Conservation (phyloP, 2,329 filamentous ascomycete species). For the Cladorrhinum sp. region DNA sequence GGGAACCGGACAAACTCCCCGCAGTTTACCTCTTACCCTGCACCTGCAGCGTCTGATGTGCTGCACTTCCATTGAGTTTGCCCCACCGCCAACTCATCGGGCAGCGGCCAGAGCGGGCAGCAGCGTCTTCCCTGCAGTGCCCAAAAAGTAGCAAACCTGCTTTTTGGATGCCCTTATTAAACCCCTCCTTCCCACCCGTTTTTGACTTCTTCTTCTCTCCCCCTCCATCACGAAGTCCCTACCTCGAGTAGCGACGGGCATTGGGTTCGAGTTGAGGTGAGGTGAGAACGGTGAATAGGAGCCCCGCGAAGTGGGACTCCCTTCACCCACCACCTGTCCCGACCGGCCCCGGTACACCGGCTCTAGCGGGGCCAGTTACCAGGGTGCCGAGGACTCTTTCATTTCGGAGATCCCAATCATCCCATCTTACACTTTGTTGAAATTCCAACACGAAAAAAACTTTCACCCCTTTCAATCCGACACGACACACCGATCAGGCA, state of each 20-base stretch:
- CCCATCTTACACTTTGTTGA: not conserved
- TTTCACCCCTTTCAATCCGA: not conserved
- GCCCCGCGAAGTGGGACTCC: constrained; percentile 4
- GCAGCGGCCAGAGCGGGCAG: constrained; percentile 13
- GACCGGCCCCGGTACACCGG: constrained; percentile 8
- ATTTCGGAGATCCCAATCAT: constrained; percentile 20
- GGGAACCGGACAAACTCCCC: not conserved
- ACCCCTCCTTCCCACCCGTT: constrained; percentile 12
- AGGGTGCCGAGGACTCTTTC: constrained; percentile 6
- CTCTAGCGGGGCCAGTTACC: constrained; percentile 7
- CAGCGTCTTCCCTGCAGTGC: constrained; percentile 13
- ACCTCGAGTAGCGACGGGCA: not conserved
- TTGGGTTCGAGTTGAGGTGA: not conserved
- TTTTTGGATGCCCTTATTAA: not conserved
- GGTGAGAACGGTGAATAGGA: not conserved
- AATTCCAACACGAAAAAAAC: constrained; percentile 3
- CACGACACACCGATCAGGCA: constrained; percentile 6
- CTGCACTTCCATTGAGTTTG: no score
- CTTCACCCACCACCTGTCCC: not conserved
- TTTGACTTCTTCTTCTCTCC: constrained; percentile 3
- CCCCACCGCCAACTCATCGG: constrained; percentile 29
- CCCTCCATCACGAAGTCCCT: constrained; percentile 1
- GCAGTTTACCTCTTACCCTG: not conserved
- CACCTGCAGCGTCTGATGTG: not conserved
- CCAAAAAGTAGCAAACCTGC: constrained; percentile 2